Evolutionary conservation across 305 asterid genomes (phyloP), one percentile per base, ranked within the genome.

Genomic region (Fraxinus ornus): DNA sequence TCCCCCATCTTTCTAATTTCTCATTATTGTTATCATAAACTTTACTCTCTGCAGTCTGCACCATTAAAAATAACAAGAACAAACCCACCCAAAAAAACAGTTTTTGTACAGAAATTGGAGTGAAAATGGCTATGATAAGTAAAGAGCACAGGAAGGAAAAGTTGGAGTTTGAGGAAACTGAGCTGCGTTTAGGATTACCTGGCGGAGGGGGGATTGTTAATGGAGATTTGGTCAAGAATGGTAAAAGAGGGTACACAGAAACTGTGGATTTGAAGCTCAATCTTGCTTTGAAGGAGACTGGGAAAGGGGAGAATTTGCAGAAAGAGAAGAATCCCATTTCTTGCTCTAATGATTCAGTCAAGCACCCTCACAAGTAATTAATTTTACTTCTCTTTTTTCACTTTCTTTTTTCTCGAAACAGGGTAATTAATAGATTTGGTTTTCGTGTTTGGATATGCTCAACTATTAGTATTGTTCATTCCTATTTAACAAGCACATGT

Each of bases 121-220:
- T 1, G 5, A n/a, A 73, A 79, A 87, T 88, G 91, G 90, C n/a
- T 19, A 10, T 81, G 89, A 35, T 75, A 44, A 47, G 12, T 70
- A 83, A 66, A 66, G 79, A 82, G 1, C 77, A 26, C 22, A 62
- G 21, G 21, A 73, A 72, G 81, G 62, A 60, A 6, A 89, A 80
- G 49, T 32, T 89, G 37, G 85, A 76, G 0, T 85, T 87, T 79
- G 89, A 87, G 71, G 90, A 86, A 84, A 94, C 97, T 5, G 97
- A 94, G 89, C 90, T 94, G 26, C 85, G 97, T 82, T 88, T 95
- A 19, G 98, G 97, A 0, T 83, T 94, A 77, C 95, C 97, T 8
- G 94, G 94, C 35, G 90, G 88, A 49, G 83, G 85, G 78, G 92
- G 28, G 30, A 60, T 76, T 83, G 75, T 22, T 76, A 80, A 81